A percentile compares a stretch with the other conserved stretches of the same genome.
Conservation (phyloP, 768 basidiomycete species). For the Myochromella boudieri region DNA sequence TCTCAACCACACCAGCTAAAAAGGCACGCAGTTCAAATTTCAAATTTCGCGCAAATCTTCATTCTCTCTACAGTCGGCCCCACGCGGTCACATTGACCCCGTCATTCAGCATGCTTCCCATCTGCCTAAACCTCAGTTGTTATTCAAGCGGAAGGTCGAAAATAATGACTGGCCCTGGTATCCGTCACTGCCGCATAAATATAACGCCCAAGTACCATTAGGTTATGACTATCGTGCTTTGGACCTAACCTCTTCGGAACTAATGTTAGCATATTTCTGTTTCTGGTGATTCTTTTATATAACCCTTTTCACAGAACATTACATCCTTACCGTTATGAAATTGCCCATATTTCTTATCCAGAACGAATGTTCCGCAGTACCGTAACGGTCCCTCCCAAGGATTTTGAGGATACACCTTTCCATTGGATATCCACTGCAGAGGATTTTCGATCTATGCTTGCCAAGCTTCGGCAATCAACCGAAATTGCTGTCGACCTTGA, state of each 20-base stretch:
- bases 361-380: slow-evolving; percentile 57
- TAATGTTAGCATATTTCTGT: slow-evolving; percentile 27
- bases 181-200: slow-evolving; percentile 73
- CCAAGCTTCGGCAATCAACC: slow-evolving; percentile 55
- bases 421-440: slow-evolving; percentile 65
- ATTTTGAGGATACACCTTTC: slow-evolving; percentile 69
- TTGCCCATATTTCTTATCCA: slow-evolving; percentile 72
- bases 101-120: slow-evolving; percentile 73
- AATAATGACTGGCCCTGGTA: slow-evolving; percentile 67
- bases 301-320: slow-evolving; percentile 25
- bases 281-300: neutral
- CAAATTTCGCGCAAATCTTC: slow-evolving; percentile 8
- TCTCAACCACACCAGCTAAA: slow-evolving; percentile 25
- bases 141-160: slow-evolving; percentile 59
- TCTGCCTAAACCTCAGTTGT: slow-evolving; percentile 79
- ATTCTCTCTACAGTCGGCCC: slow-evolving; percentile 21
- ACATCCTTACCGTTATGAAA: slow-evolving; percentile 89
- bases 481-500: slow-evolving; percentile 96
- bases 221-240: slow-evolving; percentile 52
- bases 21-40: slow-evolving; percentile 26
- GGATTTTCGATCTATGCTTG: slow-evolving; percentile 62
- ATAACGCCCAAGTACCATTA: slow-evolving; percentile 82
- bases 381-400: slow-evolving; percentile 49
- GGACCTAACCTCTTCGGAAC: slow-evolving; percentile 18
- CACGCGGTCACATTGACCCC: slow-evolving; percentile 51